These are phyloP conservation scores for Nothophoma quercina DNA, from an alignment of 2,329 filamentous ascomycete species.

Conservation along the genomic window DNA sequence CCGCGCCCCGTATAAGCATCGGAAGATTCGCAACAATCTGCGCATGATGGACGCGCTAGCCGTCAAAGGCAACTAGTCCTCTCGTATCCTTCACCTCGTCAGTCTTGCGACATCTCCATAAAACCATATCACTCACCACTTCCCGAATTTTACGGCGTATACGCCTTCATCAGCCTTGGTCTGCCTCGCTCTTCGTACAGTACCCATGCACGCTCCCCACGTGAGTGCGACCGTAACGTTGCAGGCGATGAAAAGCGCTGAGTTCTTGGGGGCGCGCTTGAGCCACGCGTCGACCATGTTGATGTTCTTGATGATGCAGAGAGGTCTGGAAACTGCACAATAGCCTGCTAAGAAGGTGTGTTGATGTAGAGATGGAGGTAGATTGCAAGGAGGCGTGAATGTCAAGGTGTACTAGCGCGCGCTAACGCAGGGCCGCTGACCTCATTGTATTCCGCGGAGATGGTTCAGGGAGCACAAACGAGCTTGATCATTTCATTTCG, in stretches of 20 bases:
- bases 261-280: constrained; percentile 14
- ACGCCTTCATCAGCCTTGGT: background rate
- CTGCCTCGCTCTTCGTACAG: constrained; percentile 1
- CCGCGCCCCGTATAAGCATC: no score
- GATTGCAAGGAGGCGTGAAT: background rate
- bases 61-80: no score
- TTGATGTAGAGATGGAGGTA: background rate
- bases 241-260: constrained; percentile 10
- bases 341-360: no score
- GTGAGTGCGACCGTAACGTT: constrained; percentile 12
- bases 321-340: no score
- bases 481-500: no score
- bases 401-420: background rate
- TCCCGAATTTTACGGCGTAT: background rate
- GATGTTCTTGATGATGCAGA: background rate
- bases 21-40: background rate
- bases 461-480: background rate
- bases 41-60: background rate
- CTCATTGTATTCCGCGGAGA: constrained; percentile 4
- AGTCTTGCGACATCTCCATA: no score
- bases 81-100: constrained; percentile 1
- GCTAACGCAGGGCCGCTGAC: constrained; percentile 10
- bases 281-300: constrained; percentile 11
- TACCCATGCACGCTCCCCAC: constrained; percentile 14
- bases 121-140: constrained; percentile 2